Base-by-base conservation (phyloP, 495 filamentous ascomycete genomes). In the Aspergillus steynii region DNA sequence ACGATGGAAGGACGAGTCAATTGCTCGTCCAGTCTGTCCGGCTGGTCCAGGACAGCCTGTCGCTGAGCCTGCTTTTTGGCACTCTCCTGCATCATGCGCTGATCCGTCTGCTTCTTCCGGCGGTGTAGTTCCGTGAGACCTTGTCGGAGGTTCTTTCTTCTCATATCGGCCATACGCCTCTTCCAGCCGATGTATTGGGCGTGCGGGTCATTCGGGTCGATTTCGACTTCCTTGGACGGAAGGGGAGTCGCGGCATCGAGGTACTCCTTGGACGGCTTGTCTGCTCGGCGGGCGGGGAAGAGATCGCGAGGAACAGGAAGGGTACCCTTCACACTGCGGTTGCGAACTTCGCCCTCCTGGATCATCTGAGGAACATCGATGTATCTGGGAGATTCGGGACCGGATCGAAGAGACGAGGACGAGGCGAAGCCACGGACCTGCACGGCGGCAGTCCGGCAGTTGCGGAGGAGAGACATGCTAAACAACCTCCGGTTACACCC, bases 311-410 rank as follows among this genome's bases (percentile, higher is more conserved):
- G 90, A 5, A 85, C 78, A 8, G 90, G 90, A 2, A 93, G 85
- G 27, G 83, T 82, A 69, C 90, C 90, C 76, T 91, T 91, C 60
- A 90, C 78, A 58, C 68, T 75, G 25, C 69, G 77, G 48, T 80
- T 80, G 8, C 68, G 63, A 8, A 72, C 69, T 14, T 75, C 73
- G 67, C 71, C 59, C 2, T 86, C 80, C 66, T 85, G 81, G 6
- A 82, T 58, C 20, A 72, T 65, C 49, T 66, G 73, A 34, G 90
- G 90, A 48, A 92, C 74, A 61, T 90, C 83, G 70, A 93, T 85
- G 77, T 86, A 93, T 59, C 82, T 81, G 61, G 90, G 90, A 49
- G 85, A 90, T 68, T 91, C 88, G 15, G 90, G 90, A 9, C 75
- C 78, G 52, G 77, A 71, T 65, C 77, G 74, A 63, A 72, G 74